Conservation (phyloP, 768 basidiomycete species). For the Tylopilus plumbeoviolaceoides region DNA sequence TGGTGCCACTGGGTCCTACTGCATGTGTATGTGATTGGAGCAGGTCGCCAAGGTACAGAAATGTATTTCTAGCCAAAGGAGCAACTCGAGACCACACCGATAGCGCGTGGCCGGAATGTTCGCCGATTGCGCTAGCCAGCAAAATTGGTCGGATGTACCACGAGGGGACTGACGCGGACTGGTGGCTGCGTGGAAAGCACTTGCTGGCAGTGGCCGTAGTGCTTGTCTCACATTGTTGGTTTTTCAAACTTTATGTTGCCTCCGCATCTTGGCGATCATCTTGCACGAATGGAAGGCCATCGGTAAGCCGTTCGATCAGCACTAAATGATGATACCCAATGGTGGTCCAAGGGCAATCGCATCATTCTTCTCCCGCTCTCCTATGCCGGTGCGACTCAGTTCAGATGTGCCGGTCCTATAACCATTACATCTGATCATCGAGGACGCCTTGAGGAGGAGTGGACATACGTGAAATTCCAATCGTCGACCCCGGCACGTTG, state of each 20-base stretch:
- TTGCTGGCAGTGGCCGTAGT: background rate
- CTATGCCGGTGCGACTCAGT: too few relatives aligned
- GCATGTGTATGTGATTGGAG: conserved; percentile 2
- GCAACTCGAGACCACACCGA: conserved; percentile 1
- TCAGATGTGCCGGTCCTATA: too few relatives aligned
- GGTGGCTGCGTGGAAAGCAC: background rate
- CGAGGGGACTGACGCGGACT: background rate
- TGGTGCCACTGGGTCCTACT: background rate
- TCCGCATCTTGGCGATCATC: too few relatives aligned
- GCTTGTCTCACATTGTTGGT: too few relatives aligned
- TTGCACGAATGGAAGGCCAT: background rate
- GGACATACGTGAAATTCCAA: background rate
- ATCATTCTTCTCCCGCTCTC: too few relatives aligned
- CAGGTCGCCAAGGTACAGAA: conserved; percentile 11
- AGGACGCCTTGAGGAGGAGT: background rate
- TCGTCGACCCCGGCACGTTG: background rate
- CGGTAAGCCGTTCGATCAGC: background rate
- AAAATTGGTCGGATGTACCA: background rate
- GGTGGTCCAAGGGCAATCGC: background rate
- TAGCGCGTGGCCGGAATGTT: background rate
- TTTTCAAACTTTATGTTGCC: too few relatives aligned
- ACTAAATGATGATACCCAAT: background rate
- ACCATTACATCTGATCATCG: background rate
- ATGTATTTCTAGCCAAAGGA: conserved; percentile 7
- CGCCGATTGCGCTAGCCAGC: background rate